Evolutionary conservation across 202 grass and related monocot species (phyloP), one percentile per base, ranked within the genome.

Genomic region (Carex arenaria): DNA sequence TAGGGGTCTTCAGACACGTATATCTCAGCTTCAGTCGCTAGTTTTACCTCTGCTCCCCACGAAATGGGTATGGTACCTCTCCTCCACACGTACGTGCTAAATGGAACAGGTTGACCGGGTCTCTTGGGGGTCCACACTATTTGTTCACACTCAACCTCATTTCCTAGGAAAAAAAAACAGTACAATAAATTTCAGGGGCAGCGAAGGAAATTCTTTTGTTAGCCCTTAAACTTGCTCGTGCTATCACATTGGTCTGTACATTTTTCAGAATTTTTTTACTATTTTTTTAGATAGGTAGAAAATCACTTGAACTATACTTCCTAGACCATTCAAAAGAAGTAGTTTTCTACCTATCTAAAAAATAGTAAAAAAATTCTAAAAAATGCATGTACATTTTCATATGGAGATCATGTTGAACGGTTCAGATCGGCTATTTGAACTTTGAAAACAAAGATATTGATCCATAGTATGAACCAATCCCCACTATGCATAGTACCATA

Each of bases 91-190:
- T 99, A 99, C 17, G 96, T 90, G 88, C 88, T 93, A 79, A 99
- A 95, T 83, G 93, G 85, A 43, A 89, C 57, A 45, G 59, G 45
- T 80, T 89, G 77, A 34, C 86, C 91, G 34, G 57, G 73, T 61
- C 81, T 91, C 26, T 5, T 85, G 73, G 91, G 84, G 63, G 87
- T 73, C 93, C 96, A 99, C 45, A 99, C 89, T 90, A 99, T 87
- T 40, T 99, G 93, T 89, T 95, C 96, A 19, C 96, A 99, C 82
- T 99, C 96, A 52, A 95, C 92, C 82, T 99, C 96, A 87, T 99
- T 99, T 74, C 88, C 88, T 90, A 71, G 14, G 66, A 30, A 75
- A 28, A 75, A 68, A 52, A 78, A 72, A 38, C 52, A 84, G 56
- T 59, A 4, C 55, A 53, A 38, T 78, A 59, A 78, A 57, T 73